Evolutionary conservation across 1,139 yeast genomes (phyloP).

Genomic region (Saccharomycopsis hybrid): DNA sequence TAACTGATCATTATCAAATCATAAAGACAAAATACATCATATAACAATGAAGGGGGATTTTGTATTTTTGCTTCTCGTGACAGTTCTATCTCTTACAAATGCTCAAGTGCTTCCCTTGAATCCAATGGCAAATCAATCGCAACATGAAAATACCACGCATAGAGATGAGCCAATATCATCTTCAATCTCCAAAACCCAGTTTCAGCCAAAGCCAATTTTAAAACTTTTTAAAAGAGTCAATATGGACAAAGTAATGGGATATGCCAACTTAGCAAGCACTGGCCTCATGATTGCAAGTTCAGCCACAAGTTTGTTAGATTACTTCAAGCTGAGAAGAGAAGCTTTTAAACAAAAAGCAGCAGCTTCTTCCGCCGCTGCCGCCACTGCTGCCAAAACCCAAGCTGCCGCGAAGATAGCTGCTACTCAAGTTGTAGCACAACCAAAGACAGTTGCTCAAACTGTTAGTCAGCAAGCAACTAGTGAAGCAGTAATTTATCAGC

Average conservation of each 20-base stretch:
- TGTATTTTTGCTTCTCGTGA: background rate
- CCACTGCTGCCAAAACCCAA: too few relatives aligned
- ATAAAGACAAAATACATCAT: background rate
- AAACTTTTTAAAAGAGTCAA: constrained; percentile 6
- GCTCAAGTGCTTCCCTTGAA: background rate
- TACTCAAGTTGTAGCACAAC: too few relatives aligned
- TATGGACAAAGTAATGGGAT: constrained; percentile 6
- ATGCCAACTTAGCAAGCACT: constrained; percentile 9
- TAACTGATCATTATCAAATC: too few relatives aligned
- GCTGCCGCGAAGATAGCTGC: too few relatives aligned
- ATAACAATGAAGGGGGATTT: background rate
- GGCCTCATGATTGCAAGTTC: constrained; percentile 16
- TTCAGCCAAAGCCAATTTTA: too few relatives aligned
- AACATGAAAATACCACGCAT: background rate
- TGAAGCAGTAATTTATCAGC: too few relatives aligned
- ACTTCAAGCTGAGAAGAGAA: constrained; percentile 5
- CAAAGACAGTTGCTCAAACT: too few relatives aligned
- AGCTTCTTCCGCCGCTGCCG: too few relatives aligned
- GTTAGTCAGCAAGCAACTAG: too few relatives aligned
- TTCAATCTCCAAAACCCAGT: too few relatives aligned
- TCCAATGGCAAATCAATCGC: background rate
- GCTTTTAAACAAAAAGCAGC: background rate
- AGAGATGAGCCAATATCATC: background rate
- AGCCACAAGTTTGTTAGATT: constrained; percentile 3
- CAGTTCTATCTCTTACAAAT: background rate